Evolutionary conservation across 106 monocot genomes (phyloP).

Genomic region (Apostasia ramifera): DNA sequence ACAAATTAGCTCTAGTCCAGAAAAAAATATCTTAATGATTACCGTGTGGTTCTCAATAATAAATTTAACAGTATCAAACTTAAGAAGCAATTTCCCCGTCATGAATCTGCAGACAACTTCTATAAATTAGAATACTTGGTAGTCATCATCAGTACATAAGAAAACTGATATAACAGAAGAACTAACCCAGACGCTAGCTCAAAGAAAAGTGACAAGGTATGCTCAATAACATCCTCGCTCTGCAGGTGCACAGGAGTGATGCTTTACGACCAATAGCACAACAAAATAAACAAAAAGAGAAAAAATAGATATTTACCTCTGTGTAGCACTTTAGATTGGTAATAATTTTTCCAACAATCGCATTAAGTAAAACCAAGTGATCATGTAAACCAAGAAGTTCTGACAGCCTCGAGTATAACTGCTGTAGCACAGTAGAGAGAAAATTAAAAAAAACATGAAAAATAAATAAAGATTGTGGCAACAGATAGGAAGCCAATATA

Average conservation of each 20-base stretch:
- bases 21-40: slow-evolving; percentile 5
- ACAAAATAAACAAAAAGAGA: slow-evolving; percentile 3
- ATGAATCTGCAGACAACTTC: slow-evolving; percentile 67
- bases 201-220: slow-evolving; percentile 80
- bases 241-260: slow-evolving; percentile 26
- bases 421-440: slow-evolving; percentile 42
- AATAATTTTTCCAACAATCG: slow-evolving; percentile 89
- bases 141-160: neutral
- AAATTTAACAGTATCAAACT: slow-evolving; percentile 87
- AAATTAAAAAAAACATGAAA: slow-evolving; percentile 4
- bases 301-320: slow-evolving; percentile 44
- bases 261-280: slow-evolving; percentile 7
- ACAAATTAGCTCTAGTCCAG: neutral
- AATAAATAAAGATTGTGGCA: slow-evolving; percentile 2
- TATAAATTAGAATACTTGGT: slow-evolving; percentile 10
- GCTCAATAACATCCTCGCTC: slow-evolving; percentile 92
- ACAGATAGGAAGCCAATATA: slow-evolving; percentile 10
- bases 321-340: slow-evolving; percentile 92
- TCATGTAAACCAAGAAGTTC: slow-evolving; percentile 96
- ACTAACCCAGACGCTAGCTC: slow-evolving; percentile 94
- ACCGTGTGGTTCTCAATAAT: slow-evolving; percentile 89
- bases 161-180: neutral
- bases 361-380: slow-evolving; percentile 93
- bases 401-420: slow-evolving; percentile 84
- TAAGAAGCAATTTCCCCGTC: slow-evolving; percentile 98